Evolutionary conservation across 2,329 filamentous ascomycete genomes (phyloP).

Genomic region (Tolypocladium pustulatum): DNA sequence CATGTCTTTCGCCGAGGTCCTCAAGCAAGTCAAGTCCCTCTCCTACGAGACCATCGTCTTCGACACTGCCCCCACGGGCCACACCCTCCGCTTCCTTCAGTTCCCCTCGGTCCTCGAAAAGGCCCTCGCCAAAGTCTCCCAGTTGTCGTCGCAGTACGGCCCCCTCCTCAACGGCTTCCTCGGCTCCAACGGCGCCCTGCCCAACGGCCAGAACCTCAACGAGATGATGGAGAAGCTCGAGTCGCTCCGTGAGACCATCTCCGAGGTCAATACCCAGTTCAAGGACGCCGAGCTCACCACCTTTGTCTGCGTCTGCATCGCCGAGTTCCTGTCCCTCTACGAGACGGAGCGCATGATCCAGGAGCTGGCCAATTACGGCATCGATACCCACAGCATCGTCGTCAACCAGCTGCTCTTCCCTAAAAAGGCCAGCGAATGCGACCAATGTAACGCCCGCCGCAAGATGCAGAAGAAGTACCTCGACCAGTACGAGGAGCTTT

Average conservation of each 20-base stretch:
- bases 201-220: slow-evolving; percentile 84
- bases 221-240: slow-evolving; percentile 95
- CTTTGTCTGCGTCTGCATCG: slow-evolving; percentile 97
- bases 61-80: slow-evolving; percentile 94
- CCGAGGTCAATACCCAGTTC: slow-evolving; percentile 95
- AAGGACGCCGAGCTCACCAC: slow-evolving; percentile 93
- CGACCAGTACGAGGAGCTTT: slow-evolving; percentile 96
- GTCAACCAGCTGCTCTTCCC: slow-evolving; percentile 97
- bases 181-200: slow-evolving; percentile 62
- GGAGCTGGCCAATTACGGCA: slow-evolving; percentile 83
- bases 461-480: slow-evolving; percentile 99
- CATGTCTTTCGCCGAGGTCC: slow-evolving; percentile 98
- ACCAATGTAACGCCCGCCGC: slow-evolving; percentile 86
- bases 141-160: slow-evolving; percentile 88
- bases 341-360: slow-evolving; percentile 99
- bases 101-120: slow-evolving; percentile 98
- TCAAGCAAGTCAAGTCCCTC: slow-evolving; percentile 98
- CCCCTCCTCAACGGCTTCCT: slow-evolving; percentile 92
- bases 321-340: slow-evolving; percentile 92
- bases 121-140: slow-evolving; percentile 91
- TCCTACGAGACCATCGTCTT: slow-evolving; percentile 99
- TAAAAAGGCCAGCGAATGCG: slow-evolving; percentile 71
- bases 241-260: slow-evolving; percentile 81
- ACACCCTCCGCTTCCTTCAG: slow-evolving; percentile 96
- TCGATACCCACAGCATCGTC: slow-evolving; percentile 95